Evolutionary conservation across 129 eudicot genomes (phyloP).

Genomic region (Scalesia atractyloides): DNA sequence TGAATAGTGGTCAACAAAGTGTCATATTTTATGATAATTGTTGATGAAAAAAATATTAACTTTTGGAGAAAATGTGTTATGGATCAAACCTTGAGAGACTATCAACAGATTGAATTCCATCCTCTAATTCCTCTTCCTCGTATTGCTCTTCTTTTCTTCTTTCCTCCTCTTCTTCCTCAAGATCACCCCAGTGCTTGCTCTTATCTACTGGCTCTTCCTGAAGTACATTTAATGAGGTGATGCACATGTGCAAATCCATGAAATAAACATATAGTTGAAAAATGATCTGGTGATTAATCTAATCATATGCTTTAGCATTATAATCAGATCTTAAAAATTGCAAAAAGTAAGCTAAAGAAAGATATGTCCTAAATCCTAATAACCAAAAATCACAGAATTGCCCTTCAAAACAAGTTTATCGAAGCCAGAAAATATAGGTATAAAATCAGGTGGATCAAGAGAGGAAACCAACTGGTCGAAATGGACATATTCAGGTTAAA

Average conservation of each 20-base stretch:
- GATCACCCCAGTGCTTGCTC: conserved; percentile 97
- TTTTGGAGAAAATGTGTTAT: not conserved
- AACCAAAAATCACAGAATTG: not conserved
- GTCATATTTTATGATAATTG: not conserved
- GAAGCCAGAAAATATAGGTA: not conserved
- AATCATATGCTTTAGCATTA: not conserved
- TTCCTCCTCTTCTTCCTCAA: conserved; percentile 90
- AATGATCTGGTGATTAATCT: too few relatives aligned
- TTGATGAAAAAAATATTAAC: not conserved
- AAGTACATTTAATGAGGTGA: conserved; percentile 24
- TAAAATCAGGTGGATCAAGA: not conserved
- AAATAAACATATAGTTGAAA: not conserved
- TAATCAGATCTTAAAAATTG: not conserved
- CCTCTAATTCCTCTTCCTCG: conserved; percentile 86
- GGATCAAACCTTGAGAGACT: conserved; percentile 75
- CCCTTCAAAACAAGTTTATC: not conserved
- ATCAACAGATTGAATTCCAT: conserved; percentile 91
- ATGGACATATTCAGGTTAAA: not conserved
- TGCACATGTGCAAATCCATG: not conserved
- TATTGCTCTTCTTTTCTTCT: conserved; percentile 85
- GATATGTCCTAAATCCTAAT: not conserved
- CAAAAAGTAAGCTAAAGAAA: not conserved
- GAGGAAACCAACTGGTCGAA: not conserved
- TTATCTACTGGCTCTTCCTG: conserved; percentile 98
- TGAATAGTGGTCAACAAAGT: conserved; percentile 19